Evolutionary conservation across 495 filamentous ascomycete species (phyloP).

Genomic region (Parathielavia appendiculata): DNA sequence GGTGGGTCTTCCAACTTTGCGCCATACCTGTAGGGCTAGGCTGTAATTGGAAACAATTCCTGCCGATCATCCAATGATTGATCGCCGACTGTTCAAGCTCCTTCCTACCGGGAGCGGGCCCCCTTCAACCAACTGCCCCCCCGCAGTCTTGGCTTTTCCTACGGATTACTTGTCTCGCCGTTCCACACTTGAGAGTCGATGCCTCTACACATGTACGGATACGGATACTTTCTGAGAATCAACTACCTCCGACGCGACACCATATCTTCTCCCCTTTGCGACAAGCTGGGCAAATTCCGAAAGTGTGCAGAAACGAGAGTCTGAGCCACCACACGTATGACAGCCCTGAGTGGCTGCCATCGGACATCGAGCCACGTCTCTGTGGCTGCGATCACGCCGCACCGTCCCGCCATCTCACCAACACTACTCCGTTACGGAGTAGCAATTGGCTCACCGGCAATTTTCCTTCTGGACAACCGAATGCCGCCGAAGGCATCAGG

Average conservation of each 20-base stretch:
- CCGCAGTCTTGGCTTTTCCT: background rate
- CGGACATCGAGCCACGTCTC: conserved; percentile 3
- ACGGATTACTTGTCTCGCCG: no score
- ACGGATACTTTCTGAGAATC: no score
- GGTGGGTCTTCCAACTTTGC: conserved; percentile 15
- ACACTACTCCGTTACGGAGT: background rate
- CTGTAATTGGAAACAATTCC: conserved; percentile 2
- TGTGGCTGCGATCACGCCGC: background rate
- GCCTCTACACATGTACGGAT: no score
- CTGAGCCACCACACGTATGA: background rate
- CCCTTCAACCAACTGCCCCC: conserved; percentile 8
- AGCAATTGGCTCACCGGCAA: background rate
- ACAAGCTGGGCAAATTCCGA: conserved; percentile 4
- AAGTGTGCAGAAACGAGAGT: background rate
- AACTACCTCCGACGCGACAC: no score
- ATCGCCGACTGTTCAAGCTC: conserved; percentile 12
- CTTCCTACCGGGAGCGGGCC: conserved; percentile 6
- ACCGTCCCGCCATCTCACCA: background rate
- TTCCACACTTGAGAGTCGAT: no score
- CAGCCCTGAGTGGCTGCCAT: background rate
- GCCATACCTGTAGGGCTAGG: conserved; percentile 20
- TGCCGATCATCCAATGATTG: conserved; percentile 17
- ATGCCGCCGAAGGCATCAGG: background rate
- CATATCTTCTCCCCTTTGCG: no score
- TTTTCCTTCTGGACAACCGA: background rate